A percentile compares a stretch with the other conserved stretches of the same genome.
phyloP scores from a whole-genome alignment of 106 monocot species.

The Triglochin maritima region DNA sequence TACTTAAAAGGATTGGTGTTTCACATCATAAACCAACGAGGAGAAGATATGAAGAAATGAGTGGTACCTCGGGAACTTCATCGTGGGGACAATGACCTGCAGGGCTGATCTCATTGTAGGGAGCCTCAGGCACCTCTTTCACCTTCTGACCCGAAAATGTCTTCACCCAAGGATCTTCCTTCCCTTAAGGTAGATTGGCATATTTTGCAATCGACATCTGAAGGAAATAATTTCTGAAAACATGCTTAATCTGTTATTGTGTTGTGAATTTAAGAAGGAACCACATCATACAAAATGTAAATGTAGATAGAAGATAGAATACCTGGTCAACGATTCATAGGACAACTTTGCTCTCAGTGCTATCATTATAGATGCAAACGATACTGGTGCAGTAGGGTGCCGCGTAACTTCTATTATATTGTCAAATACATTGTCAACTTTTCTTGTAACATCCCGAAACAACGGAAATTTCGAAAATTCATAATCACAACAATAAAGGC shows the following conservation, averaged over 20 bases:
- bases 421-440: conserved; percentile 72
- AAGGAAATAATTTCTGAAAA: not conserved
- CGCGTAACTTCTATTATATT: conserved; percentile 70
- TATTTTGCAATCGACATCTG: conserved; percentile 55
- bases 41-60: not conserved
- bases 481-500: no score
- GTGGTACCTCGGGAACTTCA: conserved; percentile 91
- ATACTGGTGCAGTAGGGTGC: conserved; percentile 89
- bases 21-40: not conserved
- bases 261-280: no score
- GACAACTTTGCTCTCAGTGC: conserved; percentile 65
- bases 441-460: no score
- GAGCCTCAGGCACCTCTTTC: conserved; percentile 65
- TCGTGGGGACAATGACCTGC: conserved; percentile 89
- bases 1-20: not conserved
- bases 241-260: no score
- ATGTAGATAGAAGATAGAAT: conserved; percentile 1
- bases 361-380: conserved; percentile 95
- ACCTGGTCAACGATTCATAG: conserved; percentile 70
- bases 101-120: conserved; percentile 90
- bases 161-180: conserved; percentile 92
- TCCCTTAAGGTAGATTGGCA: conserved; percentile 92
- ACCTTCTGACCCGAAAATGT: conserved; percentile 76
- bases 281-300: not conserved
- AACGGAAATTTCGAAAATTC: no score